Conservation (phyloP, 345 rosid species). For the Camelina sativa region DNA sequence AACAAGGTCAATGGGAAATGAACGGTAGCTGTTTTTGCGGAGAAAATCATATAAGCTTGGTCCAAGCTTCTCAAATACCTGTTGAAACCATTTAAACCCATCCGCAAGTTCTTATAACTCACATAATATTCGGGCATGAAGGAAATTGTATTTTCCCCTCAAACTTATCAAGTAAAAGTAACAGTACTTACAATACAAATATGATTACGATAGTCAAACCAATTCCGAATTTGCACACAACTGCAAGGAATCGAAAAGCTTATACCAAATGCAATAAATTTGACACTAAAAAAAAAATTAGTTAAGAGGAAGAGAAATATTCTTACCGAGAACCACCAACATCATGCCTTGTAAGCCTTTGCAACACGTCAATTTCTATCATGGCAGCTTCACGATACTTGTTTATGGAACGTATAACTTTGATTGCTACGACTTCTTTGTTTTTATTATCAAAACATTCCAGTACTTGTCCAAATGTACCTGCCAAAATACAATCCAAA, state of each 20-base stretch:
- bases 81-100: conserved; percentile 90
- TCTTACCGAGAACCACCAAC: conserved; percentile 74
- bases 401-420: conserved; percentile 74
- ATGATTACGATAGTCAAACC: conserved; percentile 99
- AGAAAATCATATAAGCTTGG: conserved; percentile 99
- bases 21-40: conserved; percentile 97
- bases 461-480: conserved; percentile 86
- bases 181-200: conserved; percentile 98
- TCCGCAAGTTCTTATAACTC: conserved; percentile 80
- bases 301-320: conserved; percentile 21
- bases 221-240: conserved; percentile 99
- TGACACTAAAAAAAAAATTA: conserved; percentile 26
- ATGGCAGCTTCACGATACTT: conserved; percentile 93
- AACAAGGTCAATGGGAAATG: conserved; percentile 98
- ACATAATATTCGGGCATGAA: conserved; percentile 50
- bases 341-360: conserved; percentile 80
- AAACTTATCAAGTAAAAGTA: conserved; percentile 58
- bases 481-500: conserved; percentile 46
- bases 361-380: conserved; percentile 84
- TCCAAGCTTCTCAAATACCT: conserved; percentile 99
- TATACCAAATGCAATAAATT: conserved; percentile 55
- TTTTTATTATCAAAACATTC: conserved; percentile 84
- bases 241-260: conserved; percentile 92
- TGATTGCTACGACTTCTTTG: conserved; percentile 84
- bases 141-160: conserved; percentile 47